A percentile compares a stretch with the other conserved stretches of the same genome.
These are phyloP conservation scores for Polyplosphaeria fusca DNA, from an alignment of 495 filamentous ascomycete species.

Conservation along the genomic window DNA sequence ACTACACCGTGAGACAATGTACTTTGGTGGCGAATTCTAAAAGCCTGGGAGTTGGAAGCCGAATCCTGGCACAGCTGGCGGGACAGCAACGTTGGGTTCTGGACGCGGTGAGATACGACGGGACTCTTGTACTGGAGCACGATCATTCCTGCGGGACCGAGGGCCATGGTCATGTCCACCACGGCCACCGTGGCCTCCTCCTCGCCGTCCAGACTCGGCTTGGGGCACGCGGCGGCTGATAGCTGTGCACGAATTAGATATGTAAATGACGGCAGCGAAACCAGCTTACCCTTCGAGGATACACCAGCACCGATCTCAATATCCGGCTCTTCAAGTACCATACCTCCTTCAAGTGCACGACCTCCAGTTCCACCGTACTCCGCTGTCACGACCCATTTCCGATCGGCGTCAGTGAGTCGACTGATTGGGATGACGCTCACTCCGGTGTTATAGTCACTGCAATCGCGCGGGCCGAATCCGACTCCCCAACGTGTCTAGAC, in stretches of 20 bases:
- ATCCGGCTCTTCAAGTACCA: conserved; percentile 94
- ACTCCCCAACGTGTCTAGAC: conserved; percentile 91
- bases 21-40: too few species aligned
- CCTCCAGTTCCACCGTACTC: conserved; percentile 92
- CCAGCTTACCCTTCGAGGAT: conserved; percentile 70
- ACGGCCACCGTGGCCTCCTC: conserved; percentile 41
- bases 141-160: conserved; percentile 43
- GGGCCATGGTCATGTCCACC: conserved; percentile 16
- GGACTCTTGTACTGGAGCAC: conserved; percentile 39
- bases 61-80: conserved; percentile 62
- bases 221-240: conserved; percentile 63
- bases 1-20: too few species aligned
- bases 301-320: conserved; percentile 98
- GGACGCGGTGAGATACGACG: conserved; percentile 44
- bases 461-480: conserved; percentile 94
- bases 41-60: conserved; percentile 57
- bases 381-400: conserved; percentile 94
- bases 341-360: conserved; percentile 69
- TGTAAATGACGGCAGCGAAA: background rate
- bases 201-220: conserved; percentile 72
- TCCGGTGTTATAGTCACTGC: conserved; percentile 89
- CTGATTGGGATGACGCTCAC: conserved; percentile 90
- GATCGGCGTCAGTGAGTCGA: conserved; percentile 89
- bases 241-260: conserved; percentile 45
- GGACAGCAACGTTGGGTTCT: conserved; percentile 49